Base-by-base conservation (phyloP, 1,139 yeast species). In the Hanseniaspora gamundiae region DNA sequence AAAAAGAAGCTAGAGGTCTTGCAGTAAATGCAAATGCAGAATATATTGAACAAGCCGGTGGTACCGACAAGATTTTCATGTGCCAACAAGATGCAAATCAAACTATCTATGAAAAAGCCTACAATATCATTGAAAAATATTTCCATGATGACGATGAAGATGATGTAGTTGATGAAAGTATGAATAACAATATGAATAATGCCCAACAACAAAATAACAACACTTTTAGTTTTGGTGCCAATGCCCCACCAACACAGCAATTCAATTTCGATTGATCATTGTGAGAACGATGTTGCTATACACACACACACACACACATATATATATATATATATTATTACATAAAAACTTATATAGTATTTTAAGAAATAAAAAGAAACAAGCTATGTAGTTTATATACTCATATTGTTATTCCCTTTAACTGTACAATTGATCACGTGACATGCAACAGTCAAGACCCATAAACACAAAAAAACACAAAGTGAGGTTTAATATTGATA, bases 31-130 rank as follows among this genome's bases (percentile, higher is more conserved):
- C 84, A 63, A 82, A 87, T 60, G 95, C 97, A 38, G 74, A 87
- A 52, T 86, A 67, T 66, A 83, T 91, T 58, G 98, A 91, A 69
- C 96, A 88, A 65, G 97, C 97, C 40, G 97, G 97, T 55, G 98
- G 98, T 52, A 83, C 88, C 80, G 97, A 91, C 65, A 88, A 85
- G 71, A 91, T 91, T 56, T 83, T 84, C 65, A 88, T 85, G 50
- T 85, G 95, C 62, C 98, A 91, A 71, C 78, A 75, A 62, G 87
- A 86, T 66, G 84, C 79, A 59, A 91, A 91, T 65, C 94, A 88
- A 62, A 84, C 81, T 61, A 84, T 91, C 58, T 91, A 93, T 66
- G 79, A 83, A 60, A 88, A 88, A 69, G 94, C 98, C 39, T 93
- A 75, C 68, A 70, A 71, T 52, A 85, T 91, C 58, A 87, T 93